Evolutionary conservation across 2,329 filamentous ascomycete species (phyloP).

Genomic region (Phaeosphaeria sp.): DNA sequence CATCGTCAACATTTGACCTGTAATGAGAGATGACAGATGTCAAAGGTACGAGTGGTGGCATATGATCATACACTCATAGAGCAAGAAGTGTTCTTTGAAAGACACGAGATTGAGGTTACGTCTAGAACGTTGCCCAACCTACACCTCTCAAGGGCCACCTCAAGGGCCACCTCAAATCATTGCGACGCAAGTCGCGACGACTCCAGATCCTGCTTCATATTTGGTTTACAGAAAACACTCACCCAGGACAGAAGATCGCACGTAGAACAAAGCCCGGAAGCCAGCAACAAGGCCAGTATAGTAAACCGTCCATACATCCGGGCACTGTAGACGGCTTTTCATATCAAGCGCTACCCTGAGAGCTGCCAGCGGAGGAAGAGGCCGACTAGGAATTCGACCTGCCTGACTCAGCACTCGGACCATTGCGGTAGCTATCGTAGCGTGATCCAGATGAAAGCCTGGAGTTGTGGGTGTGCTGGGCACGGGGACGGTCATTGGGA

Average conservation of each 20-base stretch:
- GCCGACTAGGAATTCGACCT: conserved; percentile 32
- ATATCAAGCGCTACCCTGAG: conserved; percentile 27
- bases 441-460: conserved; percentile 19
- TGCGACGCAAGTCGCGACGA: too few species aligned
- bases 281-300: conserved; percentile 43
- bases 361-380: conserved; percentile 29
- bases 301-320: conserved; percentile 29
- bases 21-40: too few species aligned
- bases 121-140: too few species aligned
- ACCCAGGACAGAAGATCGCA: conserved; percentile 44
- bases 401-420: conserved; percentile 35
- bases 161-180: too few species aligned
- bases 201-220: too few species aligned
- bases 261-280: conserved; percentile 42
- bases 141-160: too few species aligned
- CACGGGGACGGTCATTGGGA: conserved; percentile 28
- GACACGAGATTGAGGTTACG: too few species aligned
- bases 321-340: conserved; percentile 32
- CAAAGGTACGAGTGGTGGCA: too few species aligned
- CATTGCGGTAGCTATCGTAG: conserved; percentile 33
- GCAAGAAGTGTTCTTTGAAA: too few species aligned
- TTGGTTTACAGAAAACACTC: not conserved
- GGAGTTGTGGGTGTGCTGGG: conserved; percentile 24
- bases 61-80: too few species aligned
- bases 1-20: too few species aligned